A percentile compares a stretch with the other conserved stretches of the same genome.
Conservation (phyloP, 441 rosid genomes). For the Erodium texanum region DNA sequence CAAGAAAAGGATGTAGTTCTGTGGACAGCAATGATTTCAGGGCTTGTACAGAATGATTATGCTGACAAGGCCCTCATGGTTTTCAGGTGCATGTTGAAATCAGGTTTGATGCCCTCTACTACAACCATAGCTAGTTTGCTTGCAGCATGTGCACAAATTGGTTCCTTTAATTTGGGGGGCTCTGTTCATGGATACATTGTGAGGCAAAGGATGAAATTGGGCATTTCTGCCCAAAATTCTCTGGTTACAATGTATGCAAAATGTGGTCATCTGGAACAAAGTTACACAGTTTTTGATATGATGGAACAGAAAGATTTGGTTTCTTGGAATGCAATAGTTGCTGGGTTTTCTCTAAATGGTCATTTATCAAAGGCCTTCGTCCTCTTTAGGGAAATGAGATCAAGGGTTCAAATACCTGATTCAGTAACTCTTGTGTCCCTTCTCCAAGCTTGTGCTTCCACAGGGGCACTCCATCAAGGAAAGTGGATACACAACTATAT, state of each 20-base stretch:
- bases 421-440: slow-evolving; percentile 42
- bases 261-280: slow-evolving; percentile 35
- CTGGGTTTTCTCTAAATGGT: slow-evolving; percentile 44
- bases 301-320: slow-evolving; percentile 36
- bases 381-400: slow-evolving; percentile 38
- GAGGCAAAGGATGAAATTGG: slow-evolving; percentile 31
- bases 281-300: slow-evolving; percentile 33
- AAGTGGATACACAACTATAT: slow-evolving; percentile 44
- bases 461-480: slow-evolving; percentile 42
- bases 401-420: slow-evolving; percentile 31
- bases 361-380: slow-evolving; percentile 30
- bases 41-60: slow-evolving; percentile 43
- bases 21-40: slow-evolving; percentile 59
- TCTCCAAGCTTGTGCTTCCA: slow-evolving; percentile 47
- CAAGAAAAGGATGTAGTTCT: slow-evolving; percentile 36
- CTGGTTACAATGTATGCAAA: slow-evolving; percentile 54
- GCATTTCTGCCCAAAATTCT: slow-evolving; percentile 41
- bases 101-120: slow-evolving; percentile 34
- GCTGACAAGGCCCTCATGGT: slow-evolving; percentile 38
- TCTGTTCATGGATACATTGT: slow-evolving; percentile 44
- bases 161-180: slow-evolving; percentile 36
- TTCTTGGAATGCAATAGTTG: slow-evolving; percentile 58
- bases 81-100: slow-evolving; percentile 35
- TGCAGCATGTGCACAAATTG: slow-evolving; percentile 48
- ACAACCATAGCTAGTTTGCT: slow-evolving; percentile 44